A percentile compares a stretch with the other conserved stretches of the same genome.
phyloP scores from a whole-genome alignment of 2,329 filamentous ascomycete species.

The Arthrinium phaeospermum region DNA sequence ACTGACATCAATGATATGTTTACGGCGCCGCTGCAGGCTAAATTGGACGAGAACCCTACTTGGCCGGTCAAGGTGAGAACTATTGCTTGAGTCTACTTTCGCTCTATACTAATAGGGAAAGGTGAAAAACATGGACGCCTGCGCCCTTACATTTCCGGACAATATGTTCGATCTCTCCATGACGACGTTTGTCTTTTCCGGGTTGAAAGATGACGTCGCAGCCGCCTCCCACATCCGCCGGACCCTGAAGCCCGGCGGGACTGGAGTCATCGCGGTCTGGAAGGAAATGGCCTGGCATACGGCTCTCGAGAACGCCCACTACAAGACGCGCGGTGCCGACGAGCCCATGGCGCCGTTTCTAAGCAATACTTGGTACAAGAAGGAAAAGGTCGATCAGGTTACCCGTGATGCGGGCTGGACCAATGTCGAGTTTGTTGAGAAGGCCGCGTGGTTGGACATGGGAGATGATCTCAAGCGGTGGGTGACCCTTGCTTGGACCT shows the following conservation, averaged over 20 bases:
- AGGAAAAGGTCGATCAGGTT: background rate
- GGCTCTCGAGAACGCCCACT: constrained; percentile 24
- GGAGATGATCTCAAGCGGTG: constrained; percentile 23
- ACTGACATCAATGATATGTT: constrained; percentile 23
- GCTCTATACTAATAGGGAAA: too few species aligned
- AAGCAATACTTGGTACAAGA: background rate
- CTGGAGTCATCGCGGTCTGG: constrained; percentile 23
- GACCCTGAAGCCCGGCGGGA: constrained; percentile 23
- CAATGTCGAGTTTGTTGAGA: constrained; percentile 18
- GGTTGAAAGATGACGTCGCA: constrained; percentile 21
- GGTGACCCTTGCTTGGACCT: constrained; percentile 25
- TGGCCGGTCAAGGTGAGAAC: constrained; percentile 23
- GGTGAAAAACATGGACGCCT: constrained; percentile 22
- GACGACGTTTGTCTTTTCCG: constrained; percentile 23
- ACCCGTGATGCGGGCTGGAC: background rate
- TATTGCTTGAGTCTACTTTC: too few species aligned
- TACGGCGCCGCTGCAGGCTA: constrained; percentile 21
- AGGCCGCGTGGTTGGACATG: constrained; percentile 21
- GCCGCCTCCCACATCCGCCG: constrained; percentile 25
- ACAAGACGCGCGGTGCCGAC: constrained; percentile 23
- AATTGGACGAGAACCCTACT: constrained; percentile 18
- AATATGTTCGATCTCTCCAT: constrained; percentile 26
- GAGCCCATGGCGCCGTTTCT: constrained; percentile 26
- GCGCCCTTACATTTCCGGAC: constrained; percentile 24
- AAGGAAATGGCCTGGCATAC: constrained; percentile 26